These are phyloP conservation scores for Yueomyces sp. DNA, from an alignment of 805 yeast species.

Conservation along the genomic window DNA sequence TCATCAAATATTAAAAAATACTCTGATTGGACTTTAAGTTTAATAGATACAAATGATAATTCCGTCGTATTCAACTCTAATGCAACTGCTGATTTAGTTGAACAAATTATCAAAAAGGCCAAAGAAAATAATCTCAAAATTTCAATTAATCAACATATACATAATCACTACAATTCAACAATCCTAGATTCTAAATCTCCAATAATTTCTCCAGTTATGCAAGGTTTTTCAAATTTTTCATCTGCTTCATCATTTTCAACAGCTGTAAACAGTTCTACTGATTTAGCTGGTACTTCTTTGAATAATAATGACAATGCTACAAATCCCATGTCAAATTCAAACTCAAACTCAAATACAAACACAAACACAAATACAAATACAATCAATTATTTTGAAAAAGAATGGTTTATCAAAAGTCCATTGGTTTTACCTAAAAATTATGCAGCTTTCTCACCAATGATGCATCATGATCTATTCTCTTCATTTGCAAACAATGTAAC, in stretches of 20 bases:
- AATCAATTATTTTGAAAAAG: not conserved
- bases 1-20: too few relatives aligned
- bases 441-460: not conserved
- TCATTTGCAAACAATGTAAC: too few relatives aligned
- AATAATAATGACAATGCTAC: not conserved
- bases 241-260: not conserved
- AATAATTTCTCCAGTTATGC: not conserved
- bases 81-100: constrained; percentile 38
- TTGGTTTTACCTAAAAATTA: not conserved
- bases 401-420: not conserved
- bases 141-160: constrained; percentile 76
- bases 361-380: not conserved
- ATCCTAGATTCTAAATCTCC: not conserved
- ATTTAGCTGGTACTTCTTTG: not conserved
- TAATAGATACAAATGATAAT: constrained; percentile 31
- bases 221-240: not conserved
- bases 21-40: constrained; percentile 53
- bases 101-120: constrained; percentile 46
- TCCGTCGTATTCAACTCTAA: constrained; percentile 35
- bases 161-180: constrained; percentile 45
- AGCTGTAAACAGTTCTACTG: not conserved
- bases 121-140: constrained; percentile 42
- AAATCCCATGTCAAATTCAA: not conserved
- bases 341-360: not conserved
- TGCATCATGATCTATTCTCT: too few relatives aligned